Evolutionary conservation across 192 early-diverging fungal genomes (phyloP).

Genomic region (Mortierella antarctica): DNA sequence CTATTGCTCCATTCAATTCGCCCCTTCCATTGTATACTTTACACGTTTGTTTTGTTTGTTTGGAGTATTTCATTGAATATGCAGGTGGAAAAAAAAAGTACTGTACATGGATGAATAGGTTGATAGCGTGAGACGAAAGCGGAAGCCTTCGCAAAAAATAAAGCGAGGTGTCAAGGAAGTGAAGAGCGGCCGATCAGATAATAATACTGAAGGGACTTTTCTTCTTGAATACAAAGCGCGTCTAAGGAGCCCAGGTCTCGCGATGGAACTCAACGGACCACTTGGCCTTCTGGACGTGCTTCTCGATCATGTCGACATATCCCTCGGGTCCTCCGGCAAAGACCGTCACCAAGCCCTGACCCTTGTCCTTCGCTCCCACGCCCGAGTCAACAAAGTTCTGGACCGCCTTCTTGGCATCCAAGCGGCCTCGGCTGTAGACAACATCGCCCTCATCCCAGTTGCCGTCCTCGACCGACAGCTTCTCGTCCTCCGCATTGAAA

Average conservation of each 20-base stretch:
- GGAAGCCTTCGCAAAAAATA: neutral
- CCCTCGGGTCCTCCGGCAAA: conserved; percentile 51
- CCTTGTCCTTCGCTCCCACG: conserved; percentile 27
- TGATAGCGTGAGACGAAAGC: too few species aligned
- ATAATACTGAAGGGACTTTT: too few species aligned
- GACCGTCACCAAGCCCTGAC: conserved; percentile 27
- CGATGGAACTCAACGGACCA: conserved; percentile 44
- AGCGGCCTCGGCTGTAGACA: conserved; percentile 36
- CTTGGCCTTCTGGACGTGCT: conserved; percentile 22
- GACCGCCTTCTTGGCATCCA: conserved; percentile 34
- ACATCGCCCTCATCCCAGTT: conserved; percentile 53
- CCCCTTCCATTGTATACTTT: too few species aligned
- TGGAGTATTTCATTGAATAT: neutral
- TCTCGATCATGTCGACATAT: conserved; percentile 35
- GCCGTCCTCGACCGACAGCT: conserved; percentile 21
- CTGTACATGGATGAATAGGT: neutral
- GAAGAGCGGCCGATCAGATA: neutral
- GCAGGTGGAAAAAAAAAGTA: conserved; percentile 1
- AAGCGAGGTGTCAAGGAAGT: neutral
- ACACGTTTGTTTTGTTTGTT: too few species aligned
- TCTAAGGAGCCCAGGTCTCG: conserved; percentile 50
- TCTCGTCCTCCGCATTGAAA: conserved; percentile 2
- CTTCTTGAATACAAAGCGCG: too few species aligned
- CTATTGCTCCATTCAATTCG: too few species aligned
- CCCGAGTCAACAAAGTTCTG: conserved; percentile 24